These are phyloP conservation scores for Cinnamomum chago DNA, from an alignment of 164 flowering plant genomes.

Conservation along the genomic window DNA sequence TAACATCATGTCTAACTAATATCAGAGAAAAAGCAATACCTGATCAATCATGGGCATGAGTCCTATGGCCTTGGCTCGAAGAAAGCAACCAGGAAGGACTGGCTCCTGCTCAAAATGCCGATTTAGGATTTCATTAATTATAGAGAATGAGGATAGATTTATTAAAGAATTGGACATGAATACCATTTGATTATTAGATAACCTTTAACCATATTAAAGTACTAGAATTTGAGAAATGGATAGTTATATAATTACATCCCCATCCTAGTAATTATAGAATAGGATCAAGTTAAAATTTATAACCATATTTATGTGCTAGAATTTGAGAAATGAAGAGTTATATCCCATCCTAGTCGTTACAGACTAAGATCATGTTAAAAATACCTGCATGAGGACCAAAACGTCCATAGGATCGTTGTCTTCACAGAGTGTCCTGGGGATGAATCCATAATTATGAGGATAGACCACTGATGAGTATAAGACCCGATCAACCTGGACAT, in stretches of 20 bases:
- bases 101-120: conserved; percentile 43
- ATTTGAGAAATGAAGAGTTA: neutral
- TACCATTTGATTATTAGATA: no score
- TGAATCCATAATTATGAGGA: conserved; percentile 77
- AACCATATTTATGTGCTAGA: neutral
- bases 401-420: conserved; percentile 80
- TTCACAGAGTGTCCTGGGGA: conserved; percentile 71
- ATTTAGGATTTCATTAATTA: neutral
- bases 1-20: neutral
- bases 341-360: neutral
- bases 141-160: neutral
- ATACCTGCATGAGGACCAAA: conserved; percentile 70
- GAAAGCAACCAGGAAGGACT: conserved; percentile 66
- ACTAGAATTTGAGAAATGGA: neutral
- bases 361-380: neutral
- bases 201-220: neutral
- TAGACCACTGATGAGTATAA: conserved; percentile 72
- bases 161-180: neutral
- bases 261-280: neutral
- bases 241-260: neutral
- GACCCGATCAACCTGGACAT: conserved; percentile 57
- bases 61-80: conserved; percentile 64
- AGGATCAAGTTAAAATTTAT: neutral
- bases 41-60: conserved; percentile 67
- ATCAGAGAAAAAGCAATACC: conserved; percentile 11